Conservation (phyloP, 164 flowering plant genomes). For the Stephania yunnanensis region DNA sequence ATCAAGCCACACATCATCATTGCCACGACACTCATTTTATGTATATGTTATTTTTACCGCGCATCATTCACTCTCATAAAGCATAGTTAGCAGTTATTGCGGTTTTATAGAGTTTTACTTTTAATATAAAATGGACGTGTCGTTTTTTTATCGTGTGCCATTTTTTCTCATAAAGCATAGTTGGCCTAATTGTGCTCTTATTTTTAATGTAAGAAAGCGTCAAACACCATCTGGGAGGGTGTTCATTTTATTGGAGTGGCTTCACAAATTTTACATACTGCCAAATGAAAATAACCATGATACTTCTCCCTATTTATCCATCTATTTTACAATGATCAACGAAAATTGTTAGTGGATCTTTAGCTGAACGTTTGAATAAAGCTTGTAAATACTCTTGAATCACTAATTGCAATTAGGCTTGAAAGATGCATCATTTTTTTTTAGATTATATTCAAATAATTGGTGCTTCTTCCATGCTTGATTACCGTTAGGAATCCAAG, state of each 20-base stretch:
- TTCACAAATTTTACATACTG: neutral
- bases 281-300: neutral
- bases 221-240: neutral
- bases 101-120: too few relatives aligned
- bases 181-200: too few relatives aligned
- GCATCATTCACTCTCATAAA: too few relatives aligned
- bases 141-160: too few relatives aligned
- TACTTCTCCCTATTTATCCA: neutral
- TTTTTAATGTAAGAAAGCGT: neutral
- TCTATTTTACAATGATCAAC: neutral
- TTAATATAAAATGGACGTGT: too few relatives aligned
- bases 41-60: too few relatives aligned
- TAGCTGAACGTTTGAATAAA: neutral
- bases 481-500: too few relatives aligned
- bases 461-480: too few relatives aligned
- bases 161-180: too few relatives aligned
- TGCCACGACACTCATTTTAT: too few relatives aligned
- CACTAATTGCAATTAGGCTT: neutral
- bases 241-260: neutral
- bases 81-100: too few relatives aligned
- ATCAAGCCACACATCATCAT: too few relatives aligned
- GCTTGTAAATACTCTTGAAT: neutral
- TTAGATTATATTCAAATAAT: neutral
- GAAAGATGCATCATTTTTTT: neutral
- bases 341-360: neutral